Percentiles rank a stretch among this genome's conserved stretches.
These are phyloP conservation scores for Colletotrichum sp. DNA, from an alignment of 2,329 filamentous ascomycete species.

Conservation along the genomic window DNA sequence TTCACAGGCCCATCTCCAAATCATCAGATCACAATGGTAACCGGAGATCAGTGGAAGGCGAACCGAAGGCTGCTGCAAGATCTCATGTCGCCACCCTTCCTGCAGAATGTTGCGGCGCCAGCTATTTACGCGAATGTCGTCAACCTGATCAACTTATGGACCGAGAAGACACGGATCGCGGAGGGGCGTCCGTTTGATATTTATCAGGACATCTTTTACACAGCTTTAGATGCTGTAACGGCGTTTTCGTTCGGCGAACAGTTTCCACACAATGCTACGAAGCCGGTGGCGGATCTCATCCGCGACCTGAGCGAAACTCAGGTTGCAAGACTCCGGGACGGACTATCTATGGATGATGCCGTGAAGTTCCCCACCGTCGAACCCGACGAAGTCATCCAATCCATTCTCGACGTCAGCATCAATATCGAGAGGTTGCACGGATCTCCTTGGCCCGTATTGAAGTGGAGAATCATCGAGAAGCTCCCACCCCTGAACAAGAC, in stretches of 20 bases:
- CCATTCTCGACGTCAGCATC: background rate
- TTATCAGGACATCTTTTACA: conserved; percentile 31
- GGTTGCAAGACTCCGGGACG: background rate
- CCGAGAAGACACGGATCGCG: conserved; percentile 31
- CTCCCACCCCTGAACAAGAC: background rate
- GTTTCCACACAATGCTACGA: background rate
- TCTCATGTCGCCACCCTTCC: conserved; percentile 40
- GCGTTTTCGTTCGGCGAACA: conserved; percentile 30
- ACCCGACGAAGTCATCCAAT: background rate
- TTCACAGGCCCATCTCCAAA: conserved; percentile 23
- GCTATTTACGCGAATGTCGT: conserved; percentile 33
- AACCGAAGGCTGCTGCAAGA: conserved; percentile 40
- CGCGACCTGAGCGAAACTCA: background rate
- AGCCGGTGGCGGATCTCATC: background rate
- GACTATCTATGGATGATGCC: background rate
- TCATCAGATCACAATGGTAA: conserved; percentile 35
- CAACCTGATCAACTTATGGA: conserved; percentile 38
- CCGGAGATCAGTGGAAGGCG: conserved; percentile 32
- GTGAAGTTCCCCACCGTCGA: background rate
- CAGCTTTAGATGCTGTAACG: conserved; percentile 35
- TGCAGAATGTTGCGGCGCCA: conserved; percentile 35
- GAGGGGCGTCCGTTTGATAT: conserved; percentile 34
- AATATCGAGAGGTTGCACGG: background rate
- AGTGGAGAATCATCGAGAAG: background rate
- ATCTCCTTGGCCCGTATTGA: background rate